Evolutionary conservation across 2,329 filamentous ascomycete species (phyloP), one percentile per base, ranked within the genome.

Genomic region (Cytospora piceicola): DNA sequence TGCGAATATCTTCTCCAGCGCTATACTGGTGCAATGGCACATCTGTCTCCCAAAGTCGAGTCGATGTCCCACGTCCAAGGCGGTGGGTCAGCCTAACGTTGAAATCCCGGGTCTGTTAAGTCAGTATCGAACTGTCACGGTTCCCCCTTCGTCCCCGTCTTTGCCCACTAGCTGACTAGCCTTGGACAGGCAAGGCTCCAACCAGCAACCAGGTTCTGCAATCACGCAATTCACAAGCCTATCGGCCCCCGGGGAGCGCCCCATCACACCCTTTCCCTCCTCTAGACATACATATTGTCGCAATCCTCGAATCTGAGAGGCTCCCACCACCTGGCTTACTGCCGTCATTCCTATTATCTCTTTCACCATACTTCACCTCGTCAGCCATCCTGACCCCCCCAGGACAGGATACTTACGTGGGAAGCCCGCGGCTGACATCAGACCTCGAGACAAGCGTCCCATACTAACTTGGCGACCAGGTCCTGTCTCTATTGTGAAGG

Each of bases 221-320:
- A 73, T 72, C 68, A 71, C 72, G 72, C 72, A 69, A 73, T 73
- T 64, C 61, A 66, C 11, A 46, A 63, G 55, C 53, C 61, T 61
- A 55, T 57, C 61, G 51, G 53, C 61, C 61, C 68, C 61, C 51
- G 66, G 49, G 58, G 49, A 58, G 59, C 55, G 66, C 61, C 68
- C 58, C 59, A 61, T 56, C 60, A 59, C 62, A 61, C 60, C 58
- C 49, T 51, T 62, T 57, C 58, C 11, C 53, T 67, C 49, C 52
- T 65, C 70, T 66, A 57, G 67, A 63, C 65, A 64, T 63, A 42
- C 56, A 63, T 49, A 61, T 61, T 62, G 63, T 61, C 53, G 57
- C 56, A 36, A 61, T 61, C 36, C 61, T 51, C 56, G n/a, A 65
- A 52, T 67, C 67, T 60, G 52, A 61, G 58, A 58, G 53, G 51